Conservation (phyloP, 108 stramenopile genomes). For the Pelagomonas calceolata region DNA sequence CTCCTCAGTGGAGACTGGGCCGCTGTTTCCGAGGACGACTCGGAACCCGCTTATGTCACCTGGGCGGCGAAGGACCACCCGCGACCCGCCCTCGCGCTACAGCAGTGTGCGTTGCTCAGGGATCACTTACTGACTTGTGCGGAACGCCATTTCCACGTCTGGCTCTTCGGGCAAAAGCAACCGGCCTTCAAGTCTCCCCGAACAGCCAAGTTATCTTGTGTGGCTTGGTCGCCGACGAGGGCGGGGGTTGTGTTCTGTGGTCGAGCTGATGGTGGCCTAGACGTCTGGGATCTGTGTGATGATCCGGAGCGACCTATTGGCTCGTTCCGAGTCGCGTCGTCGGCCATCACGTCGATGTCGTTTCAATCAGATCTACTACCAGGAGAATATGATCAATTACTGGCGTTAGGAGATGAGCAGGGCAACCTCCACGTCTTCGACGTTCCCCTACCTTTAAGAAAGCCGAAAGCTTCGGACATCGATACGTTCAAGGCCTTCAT, state of each 20-base stretch:
- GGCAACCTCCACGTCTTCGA: conserved; percentile 51
- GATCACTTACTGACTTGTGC: conserved; percentile 39
- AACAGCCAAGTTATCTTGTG: conserved; percentile 27
- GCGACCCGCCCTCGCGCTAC: conserved; percentile 31
- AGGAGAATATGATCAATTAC: too few relatives aligned
- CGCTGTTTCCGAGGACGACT: conserved; percentile 18
- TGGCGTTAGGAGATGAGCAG: conserved; percentile 43
- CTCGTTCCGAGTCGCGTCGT: conserved; percentile 31
- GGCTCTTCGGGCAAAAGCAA: conserved; percentile 31
- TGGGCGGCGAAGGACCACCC: conserved; percentile 43
- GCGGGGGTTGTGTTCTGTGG: conserved; percentile 42
- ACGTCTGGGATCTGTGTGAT: conserved; percentile 57
- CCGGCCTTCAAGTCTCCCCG: conserved; percentile 39
- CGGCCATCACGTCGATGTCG: conserved; percentile 44
- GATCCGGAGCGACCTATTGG: conserved; percentile 28
- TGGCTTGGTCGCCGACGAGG: conserved; percentile 42
- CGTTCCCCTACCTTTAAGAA: conserved; percentile 40
- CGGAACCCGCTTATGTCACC: conserved; percentile 32
- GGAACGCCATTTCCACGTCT: conserved; percentile 46
- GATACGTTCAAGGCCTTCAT: conserved; percentile 39
- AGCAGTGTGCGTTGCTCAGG: conserved; percentile 46
- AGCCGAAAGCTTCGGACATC: conserved; percentile 31
- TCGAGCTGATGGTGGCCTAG: conserved; percentile 41
- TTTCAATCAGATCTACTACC: conserved; percentile 29
- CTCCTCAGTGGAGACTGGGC: conserved; percentile 40